Evolutionary conservation across 169 alveolate species (phyloP).

Genomic region (Plasmodium knowlesi): DNA sequence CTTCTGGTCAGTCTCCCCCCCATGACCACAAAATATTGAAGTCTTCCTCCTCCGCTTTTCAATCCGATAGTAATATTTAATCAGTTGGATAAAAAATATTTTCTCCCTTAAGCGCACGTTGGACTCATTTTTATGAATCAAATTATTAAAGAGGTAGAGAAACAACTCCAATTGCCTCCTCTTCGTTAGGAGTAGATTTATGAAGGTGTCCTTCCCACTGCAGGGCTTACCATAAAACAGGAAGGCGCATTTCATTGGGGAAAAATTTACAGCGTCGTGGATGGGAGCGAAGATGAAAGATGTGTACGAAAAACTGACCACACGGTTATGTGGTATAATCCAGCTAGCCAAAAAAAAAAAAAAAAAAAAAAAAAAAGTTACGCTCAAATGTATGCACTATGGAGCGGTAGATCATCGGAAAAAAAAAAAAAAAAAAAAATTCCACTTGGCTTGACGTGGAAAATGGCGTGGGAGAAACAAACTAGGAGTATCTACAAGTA

Average conservation of each 20-base stretch:
- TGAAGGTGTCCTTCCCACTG: conserved; percentile 70
- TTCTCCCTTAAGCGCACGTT: conserved; percentile 5
- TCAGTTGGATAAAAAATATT: conserved; percentile 24
- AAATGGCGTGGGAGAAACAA: neutral
- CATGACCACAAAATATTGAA: neutral
- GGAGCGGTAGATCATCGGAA: neutral
- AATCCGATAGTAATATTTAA: conserved; percentile 14
- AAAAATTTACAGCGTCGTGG: neutral
- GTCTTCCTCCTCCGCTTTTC: neutral
- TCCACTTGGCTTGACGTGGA: neutral
- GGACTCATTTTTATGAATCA: neutral
- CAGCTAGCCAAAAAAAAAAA: conserved; percentile 1
- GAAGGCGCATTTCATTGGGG: conserved; percentile 24
- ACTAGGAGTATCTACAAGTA: neutral
- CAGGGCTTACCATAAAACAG: conserved; percentile 68
- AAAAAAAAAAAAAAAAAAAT: conserved; percentile 5
- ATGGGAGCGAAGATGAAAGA: neutral
- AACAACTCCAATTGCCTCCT: conserved; percentile 1
- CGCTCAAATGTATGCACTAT: neutral
- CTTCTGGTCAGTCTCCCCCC: neutral
- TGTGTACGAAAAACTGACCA: neutral
- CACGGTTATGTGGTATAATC: neutral
- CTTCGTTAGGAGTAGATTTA: conserved; percentile 13
- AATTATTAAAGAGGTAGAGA: conserved; percentile 1
- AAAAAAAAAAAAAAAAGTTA: conserved; percentile 12